phyloP scores from a whole-genome alignment of 305 asterid species.

The Nicotiana rustica region DNA sequence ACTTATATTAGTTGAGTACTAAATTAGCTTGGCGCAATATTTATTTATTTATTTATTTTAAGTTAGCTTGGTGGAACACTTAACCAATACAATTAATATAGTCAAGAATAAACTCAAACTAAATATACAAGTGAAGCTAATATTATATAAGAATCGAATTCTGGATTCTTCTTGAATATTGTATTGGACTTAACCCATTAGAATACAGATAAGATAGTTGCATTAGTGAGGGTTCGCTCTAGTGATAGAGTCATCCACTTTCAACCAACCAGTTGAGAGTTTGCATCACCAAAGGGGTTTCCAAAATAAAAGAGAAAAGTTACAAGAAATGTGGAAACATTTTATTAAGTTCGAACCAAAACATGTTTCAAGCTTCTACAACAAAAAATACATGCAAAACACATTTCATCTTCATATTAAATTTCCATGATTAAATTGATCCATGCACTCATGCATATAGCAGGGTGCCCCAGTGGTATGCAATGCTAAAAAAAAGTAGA shows the following conservation, averaged over 20 bases:
- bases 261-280: background rate
- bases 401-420: background rate
- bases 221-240: background rate
- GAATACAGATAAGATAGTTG: conserved; percentile 1
- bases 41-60: background rate
- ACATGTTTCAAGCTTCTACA: background rate
- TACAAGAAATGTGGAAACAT: background rate
- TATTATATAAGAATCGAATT: background rate
- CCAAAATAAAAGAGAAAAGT: conserved; percentile 7
- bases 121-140: background rate
- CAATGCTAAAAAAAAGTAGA: background rate
- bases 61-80: background rate
- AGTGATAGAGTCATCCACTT: background rate
- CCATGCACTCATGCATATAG: background rate
- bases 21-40: background rate
- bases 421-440: conserved; percentile 17
- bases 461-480: background rate
- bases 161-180: background rate
- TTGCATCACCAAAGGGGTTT: conserved; percentile 6
- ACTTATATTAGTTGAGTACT: background rate
- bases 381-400: background rate
- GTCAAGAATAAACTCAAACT: background rate
- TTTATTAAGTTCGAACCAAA: conserved; percentile 15
- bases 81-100: background rate
- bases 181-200: background rate